phyloP scores from a whole-genome alignment of 1,284 basidiomycete species.

The Phylloporus gajari region DNA sequence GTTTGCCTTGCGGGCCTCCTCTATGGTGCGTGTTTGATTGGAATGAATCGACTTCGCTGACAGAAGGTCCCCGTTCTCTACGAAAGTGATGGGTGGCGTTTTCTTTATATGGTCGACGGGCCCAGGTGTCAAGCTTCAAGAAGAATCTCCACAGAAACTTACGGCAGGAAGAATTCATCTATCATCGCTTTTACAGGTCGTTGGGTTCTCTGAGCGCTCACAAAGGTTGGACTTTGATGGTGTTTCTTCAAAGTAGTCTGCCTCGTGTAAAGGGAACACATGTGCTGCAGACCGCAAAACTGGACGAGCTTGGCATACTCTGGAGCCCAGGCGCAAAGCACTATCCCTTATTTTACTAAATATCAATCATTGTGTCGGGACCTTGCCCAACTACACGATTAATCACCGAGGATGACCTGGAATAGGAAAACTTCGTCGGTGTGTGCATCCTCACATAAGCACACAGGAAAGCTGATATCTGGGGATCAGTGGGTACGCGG shows the following conservation, averaged over 20 bases:
- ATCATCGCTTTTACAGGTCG: neutral
- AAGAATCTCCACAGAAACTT: neutral
- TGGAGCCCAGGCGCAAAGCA: neutral
- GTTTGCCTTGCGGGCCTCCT: constrained; percentile 19
- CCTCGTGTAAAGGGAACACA: neutral
- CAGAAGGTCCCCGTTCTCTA: neutral
- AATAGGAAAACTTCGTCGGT: too few relatives aligned
- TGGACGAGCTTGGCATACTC: neutral
- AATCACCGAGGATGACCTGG: too few relatives aligned
- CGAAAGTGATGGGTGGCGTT: neutral
- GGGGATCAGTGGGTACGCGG: too few relatives aligned
- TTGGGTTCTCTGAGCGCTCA: neutral
- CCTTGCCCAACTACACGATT: too few relatives aligned
- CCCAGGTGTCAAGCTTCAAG: neutral
- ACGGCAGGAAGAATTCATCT: neutral
- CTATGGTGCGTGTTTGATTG: constrained; percentile 2
- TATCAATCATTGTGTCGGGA: too few relatives aligned
- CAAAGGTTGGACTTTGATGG: neutral
- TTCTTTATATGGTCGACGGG: neutral
- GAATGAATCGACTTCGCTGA: neutral
- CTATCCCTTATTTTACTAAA: too few relatives aligned
- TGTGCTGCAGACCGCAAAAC: neutral
- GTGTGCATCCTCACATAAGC: too few relatives aligned
- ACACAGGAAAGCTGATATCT: too few relatives aligned
- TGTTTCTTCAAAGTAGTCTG: neutral